Percentiles rank a stretch among this genome's conserved stretches.
Evolutionary conservation across 495 filamentous ascomycete species (phyloP).

Genomic region (Penicillium angulare): DNA sequence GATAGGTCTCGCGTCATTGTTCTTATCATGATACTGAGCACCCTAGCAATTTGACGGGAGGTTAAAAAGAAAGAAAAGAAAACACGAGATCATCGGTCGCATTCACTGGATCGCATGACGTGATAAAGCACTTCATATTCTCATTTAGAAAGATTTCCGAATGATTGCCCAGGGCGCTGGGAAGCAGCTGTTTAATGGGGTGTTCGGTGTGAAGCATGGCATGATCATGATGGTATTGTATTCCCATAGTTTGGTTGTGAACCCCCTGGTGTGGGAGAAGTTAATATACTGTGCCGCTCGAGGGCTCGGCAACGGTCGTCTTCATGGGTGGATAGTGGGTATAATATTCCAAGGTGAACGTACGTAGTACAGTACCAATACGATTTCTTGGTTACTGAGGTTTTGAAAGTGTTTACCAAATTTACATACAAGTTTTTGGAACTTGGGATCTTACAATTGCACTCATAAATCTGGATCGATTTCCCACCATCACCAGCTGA

Average conservation of each 20-base stretch:
- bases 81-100: no score
- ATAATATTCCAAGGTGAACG: no score
- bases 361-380: background rate
- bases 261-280: no score
- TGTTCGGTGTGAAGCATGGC: no score
- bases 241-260: no score
- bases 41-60: background rate
- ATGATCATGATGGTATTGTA: no score
- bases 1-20: background rate
- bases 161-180: no score
- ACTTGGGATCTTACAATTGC: background rate
- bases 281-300: background rate
- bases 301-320: background rate
- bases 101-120: no score
- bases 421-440: background rate
- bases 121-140: no score
- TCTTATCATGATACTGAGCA: background rate
- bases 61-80: background rate
- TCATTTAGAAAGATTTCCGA: no score
- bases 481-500: no score
- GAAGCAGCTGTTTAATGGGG: no score
- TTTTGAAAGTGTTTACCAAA: background rate
- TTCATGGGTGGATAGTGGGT: background rate
- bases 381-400: background rate
- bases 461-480: background rate